phyloP scores from a whole-genome alignment of 2,329 filamentous ascomycete species.

The Stemphylium lycopersici region DNA sequence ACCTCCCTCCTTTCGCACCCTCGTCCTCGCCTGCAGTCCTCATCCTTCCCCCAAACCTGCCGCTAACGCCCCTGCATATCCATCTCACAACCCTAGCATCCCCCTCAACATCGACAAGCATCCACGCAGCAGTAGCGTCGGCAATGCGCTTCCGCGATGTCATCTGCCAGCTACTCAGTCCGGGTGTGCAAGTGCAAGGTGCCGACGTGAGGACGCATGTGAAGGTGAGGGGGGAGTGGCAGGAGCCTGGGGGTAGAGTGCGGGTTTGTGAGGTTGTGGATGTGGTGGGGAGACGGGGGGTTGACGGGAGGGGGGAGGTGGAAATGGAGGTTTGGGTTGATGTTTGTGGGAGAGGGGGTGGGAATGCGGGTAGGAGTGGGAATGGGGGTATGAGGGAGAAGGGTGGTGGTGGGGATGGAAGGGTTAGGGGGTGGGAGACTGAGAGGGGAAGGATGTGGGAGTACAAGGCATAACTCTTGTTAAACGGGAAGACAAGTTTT shows the following conservation, averaged over 20 bases:
- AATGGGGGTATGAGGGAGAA: background rate
- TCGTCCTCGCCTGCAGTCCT: conserved; percentile 4
- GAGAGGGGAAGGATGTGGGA: conserved; percentile 14
- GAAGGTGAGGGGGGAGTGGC: conserved; percentile 17
- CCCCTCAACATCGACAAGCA: background rate
- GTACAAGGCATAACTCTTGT: conserved; percentile 5
- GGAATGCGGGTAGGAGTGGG: no score
- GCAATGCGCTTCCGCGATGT: conserved; percentile 23
- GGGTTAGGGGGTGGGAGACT: conserved; percentile 13
- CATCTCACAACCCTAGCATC: background rate
- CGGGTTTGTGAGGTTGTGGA: conserved; percentile 13
- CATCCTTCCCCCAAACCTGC: conserved; percentile 11
- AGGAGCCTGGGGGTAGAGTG: conserved; percentile 1
- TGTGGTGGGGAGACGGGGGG: background rate
- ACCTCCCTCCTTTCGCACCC: background rate
- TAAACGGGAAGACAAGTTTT: background rate
- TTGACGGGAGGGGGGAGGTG: conserved; percentile 12
- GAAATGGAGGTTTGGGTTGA: conserved; percentile 10
- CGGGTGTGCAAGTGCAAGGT: background rate
- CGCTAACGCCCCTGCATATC: conserved; percentile 9
- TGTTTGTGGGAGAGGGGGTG: background rate
- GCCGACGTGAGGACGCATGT: conserved; percentile 5
- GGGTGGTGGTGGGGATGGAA: background rate
- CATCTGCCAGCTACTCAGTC: conserved; percentile 12
- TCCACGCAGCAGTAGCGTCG: conserved; percentile 12